phyloP scores from a whole-genome alignment of 257 asterid species.

The Misopates orontium region DNA sequence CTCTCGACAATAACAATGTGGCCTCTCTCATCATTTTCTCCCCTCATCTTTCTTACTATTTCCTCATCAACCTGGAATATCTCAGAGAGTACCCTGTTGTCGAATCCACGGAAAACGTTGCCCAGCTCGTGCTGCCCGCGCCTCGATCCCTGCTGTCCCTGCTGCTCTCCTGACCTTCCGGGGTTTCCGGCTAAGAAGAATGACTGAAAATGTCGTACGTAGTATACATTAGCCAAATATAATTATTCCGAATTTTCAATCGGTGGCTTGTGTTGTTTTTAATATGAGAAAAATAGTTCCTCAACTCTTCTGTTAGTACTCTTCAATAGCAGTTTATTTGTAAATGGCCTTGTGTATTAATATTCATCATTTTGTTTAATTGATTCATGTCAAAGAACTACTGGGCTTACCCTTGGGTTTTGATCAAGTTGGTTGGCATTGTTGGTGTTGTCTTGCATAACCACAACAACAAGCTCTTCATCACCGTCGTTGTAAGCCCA shows the following conservation, averaged over 20 bases:
- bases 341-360: too few relatives aligned
- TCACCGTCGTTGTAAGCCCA: conserved; percentile 69
- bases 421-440: conserved; percentile 62
- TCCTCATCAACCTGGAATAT: conserved; percentile 40
- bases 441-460: conserved; percentile 41
- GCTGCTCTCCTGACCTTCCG: conserved; percentile 12
- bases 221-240: too few relatives aligned
- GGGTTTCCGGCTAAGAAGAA: conserved; percentile 72
- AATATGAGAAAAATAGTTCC: too few relatives aligned
- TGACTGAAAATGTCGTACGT: too few relatives aligned
- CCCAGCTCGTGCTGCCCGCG: conserved; percentile 29
- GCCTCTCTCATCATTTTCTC: conserved; percentile 48
- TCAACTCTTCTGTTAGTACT: too few relatives aligned
- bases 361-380: too few relatives aligned
- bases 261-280: too few relatives aligned
- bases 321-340: too few relatives aligned
- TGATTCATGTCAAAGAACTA: too few relatives aligned
- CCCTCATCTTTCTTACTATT: conserved; percentile 43
- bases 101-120: conserved; percentile 45
- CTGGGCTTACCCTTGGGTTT: conserved; percentile 58
- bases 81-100: conserved; percentile 28
- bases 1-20: conserved; percentile 32
- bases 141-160: conserved; percentile 18
- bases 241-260: too few relatives aligned
- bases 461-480: conserved; percentile 44